Percentiles rank a stretch among this genome's conserved stretches.
These are phyloP conservation scores for Cercospora berteroae DNA, from an alignment of 2,329 filamentous ascomycete species.

Conservation along the genomic window DNA sequence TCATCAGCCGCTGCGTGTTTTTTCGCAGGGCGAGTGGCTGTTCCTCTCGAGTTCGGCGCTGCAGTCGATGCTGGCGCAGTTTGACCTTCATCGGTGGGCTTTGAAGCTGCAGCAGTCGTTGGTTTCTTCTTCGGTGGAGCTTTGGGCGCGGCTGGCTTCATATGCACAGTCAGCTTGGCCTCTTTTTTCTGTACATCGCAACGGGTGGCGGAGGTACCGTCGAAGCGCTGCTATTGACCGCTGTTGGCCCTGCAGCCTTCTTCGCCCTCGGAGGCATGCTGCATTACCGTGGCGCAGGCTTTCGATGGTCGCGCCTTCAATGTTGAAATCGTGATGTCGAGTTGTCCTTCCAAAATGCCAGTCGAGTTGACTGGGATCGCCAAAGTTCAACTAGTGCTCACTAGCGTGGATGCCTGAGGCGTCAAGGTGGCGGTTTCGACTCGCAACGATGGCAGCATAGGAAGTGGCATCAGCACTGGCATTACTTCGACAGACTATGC, in stretches of 20 bases:
- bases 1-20: slow-evolving; percentile 37
- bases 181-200: slow-evolving; percentile 14
- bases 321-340: background rate
- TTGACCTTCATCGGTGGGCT: slow-evolving; percentile 8
- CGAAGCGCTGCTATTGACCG: slow-evolving; percentile 31
- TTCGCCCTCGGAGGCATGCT: slow-evolving; percentile 37
- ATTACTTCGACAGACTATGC: background rate
- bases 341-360: slow-evolving; percentile 1
- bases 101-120: slow-evolving; percentile 13
- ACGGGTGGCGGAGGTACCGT: slow-evolving; percentile 26
- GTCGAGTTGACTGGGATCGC: background rate
- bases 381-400: background rate
- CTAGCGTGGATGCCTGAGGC: background rate
- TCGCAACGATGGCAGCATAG: background rate
- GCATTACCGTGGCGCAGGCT: slow-evolving; percentile 3
- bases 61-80: background rate
- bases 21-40: slow-evolving; percentile 23
- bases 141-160: slow-evolving; percentile 23
- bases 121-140: slow-evolving; percentile 19
- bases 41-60: background rate
- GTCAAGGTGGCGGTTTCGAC: background rate
- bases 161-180: slow-evolving; percentile 15
- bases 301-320: background rate
- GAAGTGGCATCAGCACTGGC: background rate
- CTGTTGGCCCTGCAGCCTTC: slow-evolving; percentile 33